phyloP scores from a whole-genome alignment of 129 eudicot species.

The Tagetes erecta region DNA sequence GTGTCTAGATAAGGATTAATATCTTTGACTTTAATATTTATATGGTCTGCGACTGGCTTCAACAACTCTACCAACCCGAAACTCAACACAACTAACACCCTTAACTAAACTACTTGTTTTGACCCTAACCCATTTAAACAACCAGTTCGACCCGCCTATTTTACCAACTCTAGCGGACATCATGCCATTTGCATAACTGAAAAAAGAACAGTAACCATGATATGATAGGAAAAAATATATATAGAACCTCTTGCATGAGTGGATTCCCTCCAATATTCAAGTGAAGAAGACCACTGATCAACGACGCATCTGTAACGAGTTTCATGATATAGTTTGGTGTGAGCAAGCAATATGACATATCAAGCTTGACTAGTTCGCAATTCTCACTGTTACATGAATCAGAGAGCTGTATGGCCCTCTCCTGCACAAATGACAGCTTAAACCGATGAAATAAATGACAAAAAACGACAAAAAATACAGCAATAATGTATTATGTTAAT shows the following conservation, averaged over 20 bases:
- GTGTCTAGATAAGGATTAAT: not conserved
- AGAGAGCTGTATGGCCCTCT: conserved; percentile 65
- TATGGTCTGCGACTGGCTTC: not conserved
- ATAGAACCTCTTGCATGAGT: conserved; percentile 61
- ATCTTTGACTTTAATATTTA: not conserved
- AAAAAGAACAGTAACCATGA: not conserved
- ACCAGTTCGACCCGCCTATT: not conserved
- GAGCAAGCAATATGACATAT: conserved; percentile 73
- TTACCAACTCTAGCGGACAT: not conserved
- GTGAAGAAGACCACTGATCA: conserved; percentile 53
- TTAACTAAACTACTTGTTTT: not conserved
- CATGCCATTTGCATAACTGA: not conserved
- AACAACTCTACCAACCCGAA: not conserved
- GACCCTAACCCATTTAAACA: not conserved
- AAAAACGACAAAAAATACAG: not conserved
- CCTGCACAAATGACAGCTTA: conserved; percentile 46
- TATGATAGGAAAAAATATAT: not conserved
- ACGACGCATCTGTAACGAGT: conserved; percentile 44
- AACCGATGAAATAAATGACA: not conserved
- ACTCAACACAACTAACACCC: not conserved
- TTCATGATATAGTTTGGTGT: conserved; percentile 45
- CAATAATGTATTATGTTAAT: not conserved
- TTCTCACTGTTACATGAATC: conserved; percentile 67
- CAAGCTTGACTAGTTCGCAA: conserved; percentile 67
- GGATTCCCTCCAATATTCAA: conserved; percentile 72